These are phyloP conservation scores for Neostapfia colusana DNA, from an alignment of 176 grass and related monocot species.

Conservation along the genomic window DNA sequence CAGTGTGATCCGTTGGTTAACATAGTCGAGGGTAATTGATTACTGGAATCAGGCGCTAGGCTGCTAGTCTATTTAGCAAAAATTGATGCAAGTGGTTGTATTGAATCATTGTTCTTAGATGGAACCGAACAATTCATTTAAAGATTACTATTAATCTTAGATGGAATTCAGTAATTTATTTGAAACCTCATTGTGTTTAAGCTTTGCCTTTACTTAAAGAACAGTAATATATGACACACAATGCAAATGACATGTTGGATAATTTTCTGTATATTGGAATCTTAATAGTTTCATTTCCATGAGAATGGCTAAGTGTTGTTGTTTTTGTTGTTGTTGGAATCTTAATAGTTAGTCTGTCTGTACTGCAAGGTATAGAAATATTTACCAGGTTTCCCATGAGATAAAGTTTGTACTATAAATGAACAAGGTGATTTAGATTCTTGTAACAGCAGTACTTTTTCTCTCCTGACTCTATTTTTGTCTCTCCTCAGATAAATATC, in stretches of 20 bases:
- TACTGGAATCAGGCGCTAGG: background rate
- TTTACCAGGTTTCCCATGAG: background rate
- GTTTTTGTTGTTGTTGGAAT: too few species aligned
- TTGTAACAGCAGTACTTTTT: background rate
- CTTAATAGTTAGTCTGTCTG: background rate
- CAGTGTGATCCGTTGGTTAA: background rate
- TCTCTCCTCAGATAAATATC: conserved; percentile 48
- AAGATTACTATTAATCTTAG: background rate
- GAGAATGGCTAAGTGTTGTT: too few species aligned
- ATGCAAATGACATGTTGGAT: conserved; percentile 8
- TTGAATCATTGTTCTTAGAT: background rate
- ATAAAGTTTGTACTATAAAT: background rate
- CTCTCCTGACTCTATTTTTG: conserved; percentile 8
- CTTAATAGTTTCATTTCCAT: background rate
- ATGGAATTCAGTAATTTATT: conserved; percentile 4
- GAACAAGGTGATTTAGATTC: background rate
- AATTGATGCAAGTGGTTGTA: background rate
- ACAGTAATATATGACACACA: background rate
- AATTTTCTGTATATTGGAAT: conserved; percentile 9
- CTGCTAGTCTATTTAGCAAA: background rate
- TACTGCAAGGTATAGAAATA: background rate
- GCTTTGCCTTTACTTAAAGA: background rate
- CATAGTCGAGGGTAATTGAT: background rate
- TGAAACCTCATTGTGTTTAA: background rate
- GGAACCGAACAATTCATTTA: background rate